phyloP scores from a whole-genome alignment of 176 grass and related monocot species.

The Oryza brachyantha region DNA sequence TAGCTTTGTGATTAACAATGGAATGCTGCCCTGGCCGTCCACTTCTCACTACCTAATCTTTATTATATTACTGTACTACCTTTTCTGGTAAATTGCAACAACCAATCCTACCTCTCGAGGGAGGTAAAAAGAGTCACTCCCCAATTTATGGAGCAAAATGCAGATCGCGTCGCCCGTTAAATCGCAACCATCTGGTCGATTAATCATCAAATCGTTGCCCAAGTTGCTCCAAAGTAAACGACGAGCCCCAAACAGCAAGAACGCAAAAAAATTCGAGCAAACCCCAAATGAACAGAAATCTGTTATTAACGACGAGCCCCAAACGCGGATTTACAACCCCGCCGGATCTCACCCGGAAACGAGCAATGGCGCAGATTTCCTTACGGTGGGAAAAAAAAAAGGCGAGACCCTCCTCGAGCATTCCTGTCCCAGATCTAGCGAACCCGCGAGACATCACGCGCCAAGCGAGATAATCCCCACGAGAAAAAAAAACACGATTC shows the following conservation, averaged over 20 bases:
- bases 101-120: background rate
- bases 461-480: background rate
- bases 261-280: too few species aligned
- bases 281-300: background rate
- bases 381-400: background rate
- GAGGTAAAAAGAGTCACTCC: background rate
- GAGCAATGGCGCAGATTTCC: background rate
- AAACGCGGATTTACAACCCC: too few species aligned
- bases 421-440: slow-evolving; percentile 17
- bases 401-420: background rate
- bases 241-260: background rate
- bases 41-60: slow-evolving; percentile 21
- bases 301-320: background rate
- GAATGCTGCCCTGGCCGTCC: slow-evolving; percentile 17
- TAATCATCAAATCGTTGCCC: background rate
- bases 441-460: background rate
- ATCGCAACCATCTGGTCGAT: background rate
- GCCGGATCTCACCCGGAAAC: slow-evolving; percentile 23
- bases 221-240: background rate
- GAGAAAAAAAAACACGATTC: background rate
- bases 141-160: background rate
- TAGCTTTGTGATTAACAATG: slow-evolving; percentile 18
- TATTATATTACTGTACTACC: background rate
- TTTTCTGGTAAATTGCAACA: background rate
- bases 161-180: background rate